Conservation (phyloP, 1,139 yeast species). For the Suhomyces anneliseae region DNA sequence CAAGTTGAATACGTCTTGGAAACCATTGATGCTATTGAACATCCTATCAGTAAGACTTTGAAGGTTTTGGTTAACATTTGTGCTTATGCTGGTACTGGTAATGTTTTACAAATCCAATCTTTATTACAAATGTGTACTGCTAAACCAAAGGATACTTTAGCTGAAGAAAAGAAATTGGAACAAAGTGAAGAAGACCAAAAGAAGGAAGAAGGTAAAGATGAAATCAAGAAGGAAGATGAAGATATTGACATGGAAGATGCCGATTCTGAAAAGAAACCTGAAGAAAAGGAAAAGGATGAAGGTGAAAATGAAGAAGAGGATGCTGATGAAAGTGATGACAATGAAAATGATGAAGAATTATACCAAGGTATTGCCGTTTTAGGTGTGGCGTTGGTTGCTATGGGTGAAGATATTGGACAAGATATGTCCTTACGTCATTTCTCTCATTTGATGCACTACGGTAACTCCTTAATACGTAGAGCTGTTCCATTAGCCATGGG, state of each 20-base stretch:
- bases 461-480: conserved; percentile 86
- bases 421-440: conserved; percentile 98
- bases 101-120: conserved; percentile 91
- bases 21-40: conserved; percentile 92
- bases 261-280: conserved; percentile 20
- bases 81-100: conserved; percentile 98
- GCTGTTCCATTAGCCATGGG: conserved; percentile 99
- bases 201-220: conserved; percentile 13
- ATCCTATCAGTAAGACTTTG: conserved; percentile 86
- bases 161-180: conserved; percentile 37
- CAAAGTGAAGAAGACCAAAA: conserved; percentile 40
- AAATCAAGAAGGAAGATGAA: conserved; percentile 13
- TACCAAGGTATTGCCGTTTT: conserved; percentile 89
- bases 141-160: conserved; percentile 39
- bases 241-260: conserved; percentile 36
- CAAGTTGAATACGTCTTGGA: conserved; percentile 94
- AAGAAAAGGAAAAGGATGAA: conserved; percentile 25
- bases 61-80: conserved; percentile 90
- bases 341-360: conserved; percentile 58
- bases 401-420: conserved; percentile 98
- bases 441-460: conserved; percentile 97
- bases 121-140: conserved; percentile 86
- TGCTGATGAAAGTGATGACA: conserved; percentile 28
- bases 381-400: conserved; percentile 91
- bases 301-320: conserved; percentile 28